phyloP scores from a whole-genome alignment of 2,329 filamentous ascomycete species.

The Clarireedia paspali region DNA sequence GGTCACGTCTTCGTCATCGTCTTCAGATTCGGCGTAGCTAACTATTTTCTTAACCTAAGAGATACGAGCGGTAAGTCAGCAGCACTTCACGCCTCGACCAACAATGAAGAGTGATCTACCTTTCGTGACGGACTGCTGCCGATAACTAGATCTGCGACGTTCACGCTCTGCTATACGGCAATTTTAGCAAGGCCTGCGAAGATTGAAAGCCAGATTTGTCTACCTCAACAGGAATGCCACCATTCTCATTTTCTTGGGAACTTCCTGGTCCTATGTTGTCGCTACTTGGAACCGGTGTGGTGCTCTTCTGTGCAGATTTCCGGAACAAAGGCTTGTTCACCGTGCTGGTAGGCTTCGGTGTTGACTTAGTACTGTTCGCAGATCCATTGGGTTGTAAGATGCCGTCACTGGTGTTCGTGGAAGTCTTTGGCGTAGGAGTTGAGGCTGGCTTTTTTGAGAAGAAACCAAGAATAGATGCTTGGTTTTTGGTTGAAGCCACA shows the following conservation, averaged over 20 bases:
- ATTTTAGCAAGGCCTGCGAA: conserved; percentile 37
- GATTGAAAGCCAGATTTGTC: conserved; percentile 43
- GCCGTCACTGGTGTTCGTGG: conserved; percentile 16
- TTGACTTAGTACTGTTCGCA: conserved; percentile 30
- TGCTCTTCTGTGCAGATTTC: conserved; percentile 30
- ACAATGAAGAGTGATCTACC: conserved; percentile 38
- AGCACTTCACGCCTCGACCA: not conserved
- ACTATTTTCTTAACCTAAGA: conserved; percentile 54
- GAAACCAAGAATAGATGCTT: conserved; percentile 71
- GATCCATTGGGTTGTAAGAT: conserved; percentile 28
- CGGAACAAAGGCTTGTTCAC: conserved; percentile 36
- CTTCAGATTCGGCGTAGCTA: conserved; percentile 81
- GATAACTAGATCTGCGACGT: conserved; percentile 33
- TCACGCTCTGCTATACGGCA: conserved; percentile 34
- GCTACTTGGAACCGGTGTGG: conserved; percentile 76
- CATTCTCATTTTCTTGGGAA: conserved; percentile 57
- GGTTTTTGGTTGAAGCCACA: conserved; percentile 42
- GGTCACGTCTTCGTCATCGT: conserved; percentile 66
- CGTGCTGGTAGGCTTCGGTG: conserved; percentile 24
- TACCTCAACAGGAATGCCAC: conserved; percentile 36
- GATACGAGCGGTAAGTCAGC: not conserved
- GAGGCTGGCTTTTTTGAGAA: conserved; percentile 53
- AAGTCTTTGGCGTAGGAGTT: conserved; percentile 26
- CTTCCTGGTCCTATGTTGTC: conserved; percentile 61
- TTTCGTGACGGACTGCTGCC: conserved; percentile 73